A percentile compares a stretch with the other conserved stretches of the same genome.
Evolutionary conservation across 306 rosid genomes (phyloP).

Genomic region (Rosa persica): DNA sequence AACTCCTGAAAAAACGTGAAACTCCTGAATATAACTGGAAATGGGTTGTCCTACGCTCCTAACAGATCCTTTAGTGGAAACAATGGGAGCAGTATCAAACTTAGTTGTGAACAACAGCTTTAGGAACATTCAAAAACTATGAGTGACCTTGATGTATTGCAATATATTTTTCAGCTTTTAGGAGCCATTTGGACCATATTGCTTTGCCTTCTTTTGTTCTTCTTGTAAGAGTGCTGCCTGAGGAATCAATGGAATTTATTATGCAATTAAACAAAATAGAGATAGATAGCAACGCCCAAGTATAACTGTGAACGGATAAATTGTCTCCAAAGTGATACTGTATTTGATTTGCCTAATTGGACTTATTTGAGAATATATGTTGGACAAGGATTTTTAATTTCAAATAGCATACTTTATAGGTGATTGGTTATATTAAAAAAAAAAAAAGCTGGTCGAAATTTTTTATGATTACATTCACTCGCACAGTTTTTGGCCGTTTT

Average conservation of each 20-base stretch:
- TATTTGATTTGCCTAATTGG: background rate
- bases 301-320: background rate
- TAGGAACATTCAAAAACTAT: background rate
- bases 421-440: background rate
- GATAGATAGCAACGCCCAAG: background rate
- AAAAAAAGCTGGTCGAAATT: background rate
- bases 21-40: background rate
- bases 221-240: background rate
- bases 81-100: background rate
- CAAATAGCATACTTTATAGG: background rate
- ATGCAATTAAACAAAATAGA: background rate
- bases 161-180: background rate
- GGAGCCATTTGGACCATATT: conserved; percentile 8
- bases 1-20: background rate
- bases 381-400: background rate
- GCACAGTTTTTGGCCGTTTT: background rate
- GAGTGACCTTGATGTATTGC: background rate
- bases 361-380: background rate
- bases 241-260: background rate
- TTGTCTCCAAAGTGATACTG: background rate
- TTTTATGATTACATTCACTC: background rate
- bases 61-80: background rate
- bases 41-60: background rate
- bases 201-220: background rate
- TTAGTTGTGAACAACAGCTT: background rate